These are phyloP conservation scores for Hylodesmum podocarpum DNA, from an alignment of 306 rosid genomes.

Conservation along the genomic window DNA sequence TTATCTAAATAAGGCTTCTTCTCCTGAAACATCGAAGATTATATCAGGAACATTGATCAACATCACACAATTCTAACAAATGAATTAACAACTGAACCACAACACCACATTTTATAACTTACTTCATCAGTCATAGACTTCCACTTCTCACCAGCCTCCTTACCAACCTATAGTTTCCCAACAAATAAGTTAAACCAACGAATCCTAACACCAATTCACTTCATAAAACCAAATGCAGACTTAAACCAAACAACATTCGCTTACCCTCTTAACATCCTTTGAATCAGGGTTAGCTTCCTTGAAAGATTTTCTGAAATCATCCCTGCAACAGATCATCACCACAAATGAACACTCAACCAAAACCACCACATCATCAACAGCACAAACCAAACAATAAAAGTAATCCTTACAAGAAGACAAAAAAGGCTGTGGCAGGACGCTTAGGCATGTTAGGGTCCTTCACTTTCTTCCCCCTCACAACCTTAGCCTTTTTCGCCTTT, in stretches of 20 bases:
- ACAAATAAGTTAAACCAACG: neutral
- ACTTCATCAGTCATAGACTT: slow-evolving; percentile 74
- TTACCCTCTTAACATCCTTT: slow-evolving; percentile 67
- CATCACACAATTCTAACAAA: neutral
- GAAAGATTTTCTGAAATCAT: slow-evolving; percentile 66
- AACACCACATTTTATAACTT: neutral
- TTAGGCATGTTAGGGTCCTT: slow-evolving; percentile 76
- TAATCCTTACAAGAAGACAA: slow-evolving; percentile 52
- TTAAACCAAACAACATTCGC: neutral
- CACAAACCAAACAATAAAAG: neutral
- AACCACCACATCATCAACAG: neutral
- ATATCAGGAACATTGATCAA: neutral
- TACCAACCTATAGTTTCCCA: slow-evolving; percentile 53
- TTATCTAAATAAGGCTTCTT: slow-evolving; percentile 74
- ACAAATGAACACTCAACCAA: neutral
- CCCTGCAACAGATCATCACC: slow-evolving; percentile 39
- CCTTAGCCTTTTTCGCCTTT: slow-evolving; percentile 52
- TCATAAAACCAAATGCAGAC: neutral
- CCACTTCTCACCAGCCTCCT: slow-evolving; percentile 88
- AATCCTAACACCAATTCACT: neutral
- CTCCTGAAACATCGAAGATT: slow-evolving; percentile 46
- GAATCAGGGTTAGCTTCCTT: slow-evolving; percentile 79
- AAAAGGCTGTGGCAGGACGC: slow-evolving; percentile 89
- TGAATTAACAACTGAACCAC: neutral
- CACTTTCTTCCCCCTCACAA: slow-evolving; percentile 50